Evolutionary conservation across 257 asterid genomes (phyloP).

Genomic region (Salvia rosmarinus): DNA sequence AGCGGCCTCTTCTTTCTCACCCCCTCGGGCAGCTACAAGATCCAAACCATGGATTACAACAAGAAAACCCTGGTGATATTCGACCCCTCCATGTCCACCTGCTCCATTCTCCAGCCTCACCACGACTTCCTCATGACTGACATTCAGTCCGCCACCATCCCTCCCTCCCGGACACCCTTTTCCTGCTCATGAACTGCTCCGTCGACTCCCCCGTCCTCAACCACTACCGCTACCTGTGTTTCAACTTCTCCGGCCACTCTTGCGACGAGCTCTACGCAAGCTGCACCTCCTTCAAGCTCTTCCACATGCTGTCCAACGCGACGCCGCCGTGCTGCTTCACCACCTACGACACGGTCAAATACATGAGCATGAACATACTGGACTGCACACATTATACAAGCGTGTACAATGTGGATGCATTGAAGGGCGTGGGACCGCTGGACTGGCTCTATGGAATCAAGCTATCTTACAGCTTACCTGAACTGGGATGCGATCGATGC

Average conservation of each 20-base stretch:
- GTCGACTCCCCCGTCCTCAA: conserved; percentile 83
- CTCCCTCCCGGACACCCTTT: conserved; percentile 82
- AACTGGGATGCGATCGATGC: conserved; percentile 73
- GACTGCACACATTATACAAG: conserved; percentile 89
- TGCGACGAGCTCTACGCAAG: conserved; percentile 78
- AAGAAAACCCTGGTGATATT: conserved; percentile 45
- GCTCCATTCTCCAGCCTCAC: conserved; percentile 92
- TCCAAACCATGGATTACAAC: conserved; percentile 69
- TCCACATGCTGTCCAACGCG: conserved; percentile 52
- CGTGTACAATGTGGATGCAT: conserved; percentile 64
- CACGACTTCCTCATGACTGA: conserved; percentile 79
- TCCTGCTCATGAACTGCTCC: conserved; percentile 81
- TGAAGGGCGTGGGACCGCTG: conserved; percentile 67
- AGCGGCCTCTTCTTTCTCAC: conserved; percentile 67
- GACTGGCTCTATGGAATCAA: conserved; percentile 90
- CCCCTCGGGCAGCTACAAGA: conserved; percentile 87
- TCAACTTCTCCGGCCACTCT: conserved; percentile 78
- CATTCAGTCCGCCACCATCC: conserved; percentile 68
- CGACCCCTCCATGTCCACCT: conserved; percentile 93
- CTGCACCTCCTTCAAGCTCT: conserved; percentile 79
- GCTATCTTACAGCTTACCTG: conserved; percentile 62
- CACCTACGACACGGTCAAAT: conserved; percentile 64
- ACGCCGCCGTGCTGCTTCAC: conserved; percentile 90
- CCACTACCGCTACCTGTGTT: conserved; percentile 69
- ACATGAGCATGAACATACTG: conserved; percentile 85